Conservation (phyloP, 2,329 filamentous ascomycete species). For the Aspergillus fumigatiaffinis region DNA sequence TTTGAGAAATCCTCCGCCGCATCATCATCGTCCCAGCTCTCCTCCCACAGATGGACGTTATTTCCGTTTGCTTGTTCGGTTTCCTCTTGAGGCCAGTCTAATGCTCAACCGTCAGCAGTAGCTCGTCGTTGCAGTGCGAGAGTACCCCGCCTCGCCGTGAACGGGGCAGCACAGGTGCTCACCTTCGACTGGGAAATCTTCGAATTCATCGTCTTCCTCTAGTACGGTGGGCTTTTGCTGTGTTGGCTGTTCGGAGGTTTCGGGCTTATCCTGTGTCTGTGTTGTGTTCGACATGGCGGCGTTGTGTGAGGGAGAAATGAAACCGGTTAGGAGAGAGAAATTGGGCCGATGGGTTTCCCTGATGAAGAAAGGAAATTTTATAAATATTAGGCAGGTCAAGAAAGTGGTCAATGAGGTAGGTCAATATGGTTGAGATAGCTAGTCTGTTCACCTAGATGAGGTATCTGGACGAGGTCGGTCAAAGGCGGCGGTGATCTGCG, state of each 20-base stretch:
- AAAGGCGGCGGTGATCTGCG: neutral
- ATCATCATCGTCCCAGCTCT: constrained; percentile 99
- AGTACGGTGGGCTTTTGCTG: constrained; percentile 67
- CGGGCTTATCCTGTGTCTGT: constrained; percentile 31
- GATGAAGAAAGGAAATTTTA: neutral
- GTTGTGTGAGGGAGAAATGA: neutral
- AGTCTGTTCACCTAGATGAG: neutral
- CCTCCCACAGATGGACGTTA: constrained; percentile 90
- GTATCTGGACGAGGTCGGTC: neutral
- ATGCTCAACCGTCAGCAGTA: constrained; percentile 8
- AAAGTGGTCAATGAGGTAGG: too few species aligned
- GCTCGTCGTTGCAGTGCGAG: neutral
- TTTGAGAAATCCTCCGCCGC: constrained; percentile 93
- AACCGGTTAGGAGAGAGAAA: neutral
- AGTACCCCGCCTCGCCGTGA: neutral
- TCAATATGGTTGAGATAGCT: neutral
- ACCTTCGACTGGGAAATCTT: constrained; percentile 98
- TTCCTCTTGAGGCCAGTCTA: constrained; percentile 92
- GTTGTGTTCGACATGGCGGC: constrained; percentile 46
- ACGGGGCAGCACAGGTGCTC: constrained; percentile 14
- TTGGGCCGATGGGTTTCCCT: neutral
- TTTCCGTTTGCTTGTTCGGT: constrained; percentile 63
- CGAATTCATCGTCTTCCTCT: constrained; percentile 98
- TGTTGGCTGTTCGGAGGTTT: constrained; percentile 45
- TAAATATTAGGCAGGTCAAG: neutral